A percentile compares a stretch with the other conserved stretches of the same genome.
These are phyloP conservation scores for Cladophialophora chaetospira DNA, from an alignment of 2,329 filamentous ascomycete species.

Conservation along the genomic window DNA sequence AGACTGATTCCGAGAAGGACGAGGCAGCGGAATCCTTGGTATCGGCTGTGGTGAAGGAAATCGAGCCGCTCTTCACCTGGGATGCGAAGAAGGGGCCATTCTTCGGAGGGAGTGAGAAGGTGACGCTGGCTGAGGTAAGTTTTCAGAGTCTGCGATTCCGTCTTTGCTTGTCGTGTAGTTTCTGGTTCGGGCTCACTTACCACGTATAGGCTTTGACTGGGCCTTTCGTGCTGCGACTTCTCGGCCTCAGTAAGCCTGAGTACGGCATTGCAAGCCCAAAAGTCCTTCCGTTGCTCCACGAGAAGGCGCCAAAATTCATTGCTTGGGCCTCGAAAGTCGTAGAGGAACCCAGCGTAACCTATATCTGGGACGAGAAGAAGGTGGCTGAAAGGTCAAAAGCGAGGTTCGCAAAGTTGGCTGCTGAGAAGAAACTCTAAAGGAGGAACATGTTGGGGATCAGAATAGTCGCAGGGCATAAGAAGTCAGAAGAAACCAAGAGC, in stretches of 20 bases:
- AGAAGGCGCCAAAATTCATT: slow-evolving; percentile 60
- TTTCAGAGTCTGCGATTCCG: background rate
- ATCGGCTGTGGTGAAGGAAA: slow-evolving; percentile 54
- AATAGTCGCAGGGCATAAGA: too few relatives aligned
- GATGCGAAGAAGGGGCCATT: slow-evolving; percentile 50
- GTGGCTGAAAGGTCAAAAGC: slow-evolving; percentile 10
- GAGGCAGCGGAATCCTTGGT: slow-evolving; percentile 48
- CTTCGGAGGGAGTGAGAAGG: slow-evolving; percentile 63
- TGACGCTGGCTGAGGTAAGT: slow-evolving; percentile 74
- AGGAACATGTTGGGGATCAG: background rate
- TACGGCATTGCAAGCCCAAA: slow-evolving; percentile 53
- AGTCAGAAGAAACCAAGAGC: too few relatives aligned
- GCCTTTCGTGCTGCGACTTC: slow-evolving; percentile 66
- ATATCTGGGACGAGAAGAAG: slow-evolving; percentile 54
- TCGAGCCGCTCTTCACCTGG: slow-evolving; percentile 54
- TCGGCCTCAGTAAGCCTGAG: slow-evolving; percentile 45
- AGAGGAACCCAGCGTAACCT: slow-evolving; percentile 66
- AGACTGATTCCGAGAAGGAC: slow-evolving; percentile 37
- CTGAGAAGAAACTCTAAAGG: slow-evolving; percentile 9
- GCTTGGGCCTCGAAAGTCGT: slow-evolving; percentile 66
- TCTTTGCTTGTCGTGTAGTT: background rate
- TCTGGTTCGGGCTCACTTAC: slow-evolving; percentile 12
- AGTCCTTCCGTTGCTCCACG: slow-evolving; percentile 47
- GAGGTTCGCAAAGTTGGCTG: slow-evolving; percentile 6
- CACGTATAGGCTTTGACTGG: slow-evolving; percentile 59